These are phyloP conservation scores for Flaveria sonorensis DNA, from an alignment of 129 eudicot genomes.

Conservation along the genomic window DNA sequence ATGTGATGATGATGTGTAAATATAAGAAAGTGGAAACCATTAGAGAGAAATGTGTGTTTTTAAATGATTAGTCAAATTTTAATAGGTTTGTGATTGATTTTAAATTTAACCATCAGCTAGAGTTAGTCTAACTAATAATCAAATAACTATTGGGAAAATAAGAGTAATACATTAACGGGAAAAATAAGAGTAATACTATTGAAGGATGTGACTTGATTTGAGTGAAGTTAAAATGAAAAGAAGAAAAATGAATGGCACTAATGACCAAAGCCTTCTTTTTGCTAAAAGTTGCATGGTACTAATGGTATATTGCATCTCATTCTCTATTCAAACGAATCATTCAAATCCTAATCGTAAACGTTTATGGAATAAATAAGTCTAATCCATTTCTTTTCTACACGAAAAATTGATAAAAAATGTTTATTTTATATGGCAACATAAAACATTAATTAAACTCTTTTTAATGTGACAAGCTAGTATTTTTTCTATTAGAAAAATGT, in stretches of 20 bases:
- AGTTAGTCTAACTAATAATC: too few species aligned
- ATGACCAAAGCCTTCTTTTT: slow-evolving; percentile 4
- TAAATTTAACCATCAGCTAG: too few species aligned
- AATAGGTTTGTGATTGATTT: too few species aligned
- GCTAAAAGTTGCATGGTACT: slow-evolving; percentile 12
- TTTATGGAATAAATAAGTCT: slow-evolving; percentile 3
- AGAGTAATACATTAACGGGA: neutral
- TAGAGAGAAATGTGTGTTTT: too few species aligned
- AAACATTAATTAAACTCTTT: neutral
- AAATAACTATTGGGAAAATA: neutral
- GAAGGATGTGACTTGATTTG: slow-evolving; percentile 9
- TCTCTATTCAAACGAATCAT: slow-evolving; percentile 14
- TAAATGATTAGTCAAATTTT: too few species aligned
- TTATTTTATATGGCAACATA: too few species aligned
- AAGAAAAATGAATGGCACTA: slow-evolving; percentile 15
- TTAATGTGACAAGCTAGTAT: neutral
- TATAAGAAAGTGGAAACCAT: too few species aligned
- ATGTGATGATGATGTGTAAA: too few species aligned
- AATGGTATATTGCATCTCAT: slow-evolving; percentile 23
- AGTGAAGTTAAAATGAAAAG: neutral
- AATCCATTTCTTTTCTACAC: neutral
- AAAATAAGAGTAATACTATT: neutral
- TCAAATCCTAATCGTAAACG: neutral
- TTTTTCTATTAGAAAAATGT: too few species aligned
- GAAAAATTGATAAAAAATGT: neutral